Evolutionary conservation across 1,284 basidiomycete species (phyloP).

Genomic region (Pseudozyma sp.): DNA sequence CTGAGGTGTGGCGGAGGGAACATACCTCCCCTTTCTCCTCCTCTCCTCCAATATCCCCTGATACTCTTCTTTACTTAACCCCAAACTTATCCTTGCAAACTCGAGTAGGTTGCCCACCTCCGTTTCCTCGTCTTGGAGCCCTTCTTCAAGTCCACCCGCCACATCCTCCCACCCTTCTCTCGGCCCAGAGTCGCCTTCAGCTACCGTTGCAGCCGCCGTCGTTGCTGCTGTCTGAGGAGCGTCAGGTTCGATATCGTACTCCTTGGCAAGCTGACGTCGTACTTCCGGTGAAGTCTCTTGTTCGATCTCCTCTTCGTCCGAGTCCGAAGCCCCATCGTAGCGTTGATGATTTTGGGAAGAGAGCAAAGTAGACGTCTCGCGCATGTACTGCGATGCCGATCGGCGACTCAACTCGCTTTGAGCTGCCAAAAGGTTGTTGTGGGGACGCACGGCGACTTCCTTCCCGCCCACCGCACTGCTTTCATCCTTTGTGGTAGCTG

Average conservation of each 20-base stretch:
- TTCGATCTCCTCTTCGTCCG: constrained; percentile 37
- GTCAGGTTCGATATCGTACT: constrained; percentile 41
- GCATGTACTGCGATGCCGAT: constrained; percentile 47
- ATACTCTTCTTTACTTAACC: constrained; percentile 51
- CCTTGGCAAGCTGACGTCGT: constrained; percentile 15
- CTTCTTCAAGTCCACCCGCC: background rate
- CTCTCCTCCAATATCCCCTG: constrained; percentile 43
- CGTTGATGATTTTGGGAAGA: constrained; percentile 27
- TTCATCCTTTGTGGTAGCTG: background rate
- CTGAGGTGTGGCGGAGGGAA: constrained; percentile 13
- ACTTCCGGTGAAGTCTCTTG: constrained; percentile 35
- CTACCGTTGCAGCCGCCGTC: too few species aligned
- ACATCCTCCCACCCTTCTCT: constrained; percentile 16
- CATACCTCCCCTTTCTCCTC: constrained; percentile 33
- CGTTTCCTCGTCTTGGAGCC: constrained; percentile 33
- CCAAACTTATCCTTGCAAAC: constrained; percentile 51
- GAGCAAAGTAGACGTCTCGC: constrained; percentile 28
- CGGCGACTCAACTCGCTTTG: constrained; percentile 27
- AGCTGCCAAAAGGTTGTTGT: constrained; percentile 24
- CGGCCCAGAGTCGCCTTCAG: background rate
- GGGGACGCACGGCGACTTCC: constrained; percentile 5
- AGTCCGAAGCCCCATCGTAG: constrained; percentile 51
- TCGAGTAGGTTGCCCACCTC: constrained; percentile 49
- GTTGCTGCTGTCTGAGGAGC: background rate
- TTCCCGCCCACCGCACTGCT: background rate